Percentiles rank a stretch among this genome's conserved stretches.
These are phyloP conservation scores for Backusella parvicylindrica DNA, from an alignment of 192 early-diverging fungal genomes.

Conservation along the genomic window DNA sequence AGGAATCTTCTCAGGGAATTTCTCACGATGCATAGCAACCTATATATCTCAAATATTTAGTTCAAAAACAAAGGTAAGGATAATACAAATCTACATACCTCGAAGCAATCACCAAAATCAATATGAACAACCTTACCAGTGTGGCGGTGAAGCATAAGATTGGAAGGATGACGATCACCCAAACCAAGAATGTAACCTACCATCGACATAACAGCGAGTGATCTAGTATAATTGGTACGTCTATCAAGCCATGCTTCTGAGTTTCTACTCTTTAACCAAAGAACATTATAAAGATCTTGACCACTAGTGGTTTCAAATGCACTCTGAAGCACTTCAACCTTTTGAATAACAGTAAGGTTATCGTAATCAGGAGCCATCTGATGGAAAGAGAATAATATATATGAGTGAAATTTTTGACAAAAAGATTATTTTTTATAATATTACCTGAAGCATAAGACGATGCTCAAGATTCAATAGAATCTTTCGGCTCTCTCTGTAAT, in stretches of 20 bases:
- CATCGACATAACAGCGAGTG: constrained; percentile 97
- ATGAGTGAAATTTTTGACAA: neutral
- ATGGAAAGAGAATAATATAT: neutral
- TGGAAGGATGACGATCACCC: constrained; percentile 95
- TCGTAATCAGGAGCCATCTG: constrained; percentile 92
- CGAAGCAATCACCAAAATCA: constrained; percentile 98
- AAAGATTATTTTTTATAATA: neutral
- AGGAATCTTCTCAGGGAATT: constrained; percentile 97
- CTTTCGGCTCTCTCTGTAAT: constrained; percentile 80
- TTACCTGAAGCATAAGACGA: constrained; percentile 77
- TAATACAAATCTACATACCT: constrained; percentile 46
- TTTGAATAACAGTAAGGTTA: constrained; percentile 79
- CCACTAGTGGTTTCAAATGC: constrained; percentile 86
- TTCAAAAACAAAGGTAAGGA: neutral
- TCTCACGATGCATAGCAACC: constrained; percentile 93
- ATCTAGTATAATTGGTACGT: constrained; percentile 92
- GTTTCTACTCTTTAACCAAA: constrained; percentile 94
- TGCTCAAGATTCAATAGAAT: constrained; percentile 89
- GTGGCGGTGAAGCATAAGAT: constrained; percentile 85
- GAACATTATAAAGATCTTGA: constrained; percentile 86
- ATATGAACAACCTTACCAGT: constrained; percentile 96
- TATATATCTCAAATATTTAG: constrained; percentile 14
- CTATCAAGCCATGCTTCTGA: constrained; percentile 96
- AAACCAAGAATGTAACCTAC: constrained; percentile 97
- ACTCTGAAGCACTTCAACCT: constrained; percentile 95